These are phyloP conservation scores for Aspergillus fumigatiaffinis DNA, from an alignment of 2,329 filamentous ascomycete species.

Conservation along the genomic window DNA sequence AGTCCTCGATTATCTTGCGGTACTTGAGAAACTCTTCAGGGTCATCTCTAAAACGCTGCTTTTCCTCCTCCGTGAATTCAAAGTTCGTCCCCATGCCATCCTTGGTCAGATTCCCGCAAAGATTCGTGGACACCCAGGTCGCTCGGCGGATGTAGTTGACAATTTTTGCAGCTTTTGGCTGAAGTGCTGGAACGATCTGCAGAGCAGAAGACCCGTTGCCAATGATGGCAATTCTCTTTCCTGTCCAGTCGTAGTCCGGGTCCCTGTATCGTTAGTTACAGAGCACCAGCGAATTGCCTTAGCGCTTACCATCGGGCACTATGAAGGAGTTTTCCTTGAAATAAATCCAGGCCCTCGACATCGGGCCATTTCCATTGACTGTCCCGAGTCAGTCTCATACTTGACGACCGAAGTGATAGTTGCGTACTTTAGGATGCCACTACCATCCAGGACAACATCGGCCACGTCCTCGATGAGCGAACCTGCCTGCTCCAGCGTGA, in stretches of 20 bases:
- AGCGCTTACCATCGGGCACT: conserved; percentile 30
- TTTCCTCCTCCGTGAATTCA: conserved; percentile 21
- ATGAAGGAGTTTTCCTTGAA: conserved; percentile 34
- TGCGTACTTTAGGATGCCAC: conserved; percentile 22
- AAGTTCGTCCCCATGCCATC: conserved; percentile 19
- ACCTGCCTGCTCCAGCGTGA: conserved; percentile 13
- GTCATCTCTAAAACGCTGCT: conserved; percentile 14
- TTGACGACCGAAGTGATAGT: not conserved
- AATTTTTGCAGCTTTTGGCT: conserved; percentile 15
- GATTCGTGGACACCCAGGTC: conserved; percentile 25
- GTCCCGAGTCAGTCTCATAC: not conserved
- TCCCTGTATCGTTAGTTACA: conserved; percentile 20
- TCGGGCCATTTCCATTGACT: conserved; percentile 22
- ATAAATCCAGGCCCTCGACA: conserved; percentile 23
- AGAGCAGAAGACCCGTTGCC: conserved; percentile 26
- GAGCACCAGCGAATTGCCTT: no score
- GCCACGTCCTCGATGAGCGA: conserved; percentile 1
- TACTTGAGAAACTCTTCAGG: conserved; percentile 15
- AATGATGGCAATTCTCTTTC: conserved; percentile 30
- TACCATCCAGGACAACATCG: conserved; percentile 26
- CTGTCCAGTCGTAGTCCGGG: conserved; percentile 13
- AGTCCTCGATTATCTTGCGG: conserved; percentile 18
- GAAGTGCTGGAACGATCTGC: not conserved
- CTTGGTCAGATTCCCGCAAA: conserved; percentile 18
- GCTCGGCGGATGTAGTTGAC: conserved; percentile 27